These are phyloP conservation scores for Cytospora paraplurivora DNA, from an alignment of 2,329 filamentous ascomycete species.

Conservation along the genomic window DNA sequence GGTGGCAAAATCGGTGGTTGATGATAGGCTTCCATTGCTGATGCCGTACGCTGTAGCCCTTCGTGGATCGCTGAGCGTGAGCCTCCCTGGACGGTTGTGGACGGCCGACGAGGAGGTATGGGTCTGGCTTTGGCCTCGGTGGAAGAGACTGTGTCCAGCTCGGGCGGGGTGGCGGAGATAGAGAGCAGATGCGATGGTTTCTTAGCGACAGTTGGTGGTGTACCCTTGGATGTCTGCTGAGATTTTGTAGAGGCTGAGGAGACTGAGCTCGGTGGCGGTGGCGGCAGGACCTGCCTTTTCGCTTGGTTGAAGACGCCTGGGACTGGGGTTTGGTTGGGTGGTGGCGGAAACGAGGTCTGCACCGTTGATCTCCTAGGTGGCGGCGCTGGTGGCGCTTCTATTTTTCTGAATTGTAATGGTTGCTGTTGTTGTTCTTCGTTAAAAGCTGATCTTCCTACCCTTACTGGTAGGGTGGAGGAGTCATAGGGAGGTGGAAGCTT, in stretches of 20 bases:
- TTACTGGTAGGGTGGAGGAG: constrained; percentile 47
- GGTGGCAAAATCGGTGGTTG: constrained; percentile 26
- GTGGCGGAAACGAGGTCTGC: constrained; percentile 27
- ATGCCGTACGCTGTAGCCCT: constrained; percentile 23
- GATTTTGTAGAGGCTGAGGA: constrained; percentile 43
- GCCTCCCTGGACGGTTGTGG: constrained; percentile 16
- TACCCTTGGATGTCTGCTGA: constrained; percentile 41
- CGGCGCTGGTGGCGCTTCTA: constrained; percentile 48
- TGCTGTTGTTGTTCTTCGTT: constrained; percentile 42
- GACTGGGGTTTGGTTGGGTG: constrained; percentile 21
- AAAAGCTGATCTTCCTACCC: constrained; percentile 47
- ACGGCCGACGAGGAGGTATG: constrained; percentile 36
- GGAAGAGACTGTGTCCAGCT: constrained; percentile 23
- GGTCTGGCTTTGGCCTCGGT: constrained; percentile 31
- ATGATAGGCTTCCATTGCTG: constrained; percentile 23
- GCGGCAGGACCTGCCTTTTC: constrained; percentile 34
- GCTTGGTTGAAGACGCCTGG: constrained; percentile 28
- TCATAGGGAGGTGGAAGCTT: constrained; percentile 57
- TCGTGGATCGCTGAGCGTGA: constrained; percentile 19
- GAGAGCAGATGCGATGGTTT: constrained; percentile 60
- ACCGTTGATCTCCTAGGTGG: constrained; percentile 46
- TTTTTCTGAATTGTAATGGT: constrained; percentile 33
- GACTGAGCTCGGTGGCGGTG: constrained; percentile 36
- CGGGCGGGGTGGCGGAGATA: constrained; percentile 36
- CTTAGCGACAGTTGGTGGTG: constrained; percentile 60